Evolutionary conservation across 2,329 filamentous ascomycete species (phyloP), one percentile per base, ranked within the genome.

Genomic region (Grosmannia serpens): DNA sequence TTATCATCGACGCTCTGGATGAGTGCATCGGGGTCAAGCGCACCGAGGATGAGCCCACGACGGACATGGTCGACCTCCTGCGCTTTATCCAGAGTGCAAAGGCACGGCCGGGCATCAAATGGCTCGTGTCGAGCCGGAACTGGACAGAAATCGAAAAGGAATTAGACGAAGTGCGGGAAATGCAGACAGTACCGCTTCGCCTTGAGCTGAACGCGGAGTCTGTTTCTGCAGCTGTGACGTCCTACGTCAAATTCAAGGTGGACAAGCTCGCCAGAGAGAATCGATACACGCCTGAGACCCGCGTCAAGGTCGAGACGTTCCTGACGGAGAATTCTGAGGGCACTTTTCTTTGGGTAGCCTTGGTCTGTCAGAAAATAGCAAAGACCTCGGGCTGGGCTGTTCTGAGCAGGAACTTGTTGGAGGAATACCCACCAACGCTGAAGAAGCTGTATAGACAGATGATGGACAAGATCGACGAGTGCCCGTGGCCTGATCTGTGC

Each of bases 1-100:
- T 79, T 4, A 60, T 79, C 2, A 66, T 80, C 35, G 74, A 80
- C 64, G 75, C 72, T 2, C 71, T 80, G 0, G 75, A 81, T 59
- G 75, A 80, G 62, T 80, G 76, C 60, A 47, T 35, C 13, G 33
- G 33, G 13, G 9, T 11, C 10, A 10, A 10, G 10, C 13, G 33
- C 8, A 35, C 33, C 33, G 9, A 35, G 8, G 33, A 35, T 35
- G 8, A 35, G 33, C 13, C 33, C 3, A 10, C 8, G 9, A 35
- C 33, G 8, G 33, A 35, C 33, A 11, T 35, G 33, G 13, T 10
- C 33, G 33, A 35, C 9, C 33, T 35, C 4, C 33, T 35, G 9
- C 10, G 13, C 8, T 35, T 35, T 10, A 35, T 35, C 10, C 33
- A 35, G 13, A 35, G 8, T 35, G 4, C 13, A 10, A 35, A 10